Evolutionary conservation across 139 green algal genomes (phyloP).

Genomic region (Choricystis sp.): DNA sequence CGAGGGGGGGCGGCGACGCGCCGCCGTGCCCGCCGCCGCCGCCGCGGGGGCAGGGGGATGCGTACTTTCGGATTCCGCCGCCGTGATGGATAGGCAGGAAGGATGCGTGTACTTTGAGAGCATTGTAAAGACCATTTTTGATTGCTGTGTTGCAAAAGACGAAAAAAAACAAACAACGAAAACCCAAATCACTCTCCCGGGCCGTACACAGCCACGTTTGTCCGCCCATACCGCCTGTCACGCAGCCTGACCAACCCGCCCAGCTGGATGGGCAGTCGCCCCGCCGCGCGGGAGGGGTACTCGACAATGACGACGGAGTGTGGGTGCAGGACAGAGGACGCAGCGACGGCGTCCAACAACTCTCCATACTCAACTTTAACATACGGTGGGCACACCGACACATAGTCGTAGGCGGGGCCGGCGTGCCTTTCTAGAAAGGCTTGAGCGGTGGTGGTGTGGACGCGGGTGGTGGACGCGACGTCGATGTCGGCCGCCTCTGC

Average conservation of each 20-base stretch:
- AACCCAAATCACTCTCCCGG: too few relatives aligned
- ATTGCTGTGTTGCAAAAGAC: too few relatives aligned
- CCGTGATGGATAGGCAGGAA: too few relatives aligned
- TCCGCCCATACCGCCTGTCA: slow-evolving; percentile 72
- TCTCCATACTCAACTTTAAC: slow-evolving; percentile 71
- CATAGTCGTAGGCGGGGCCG: slow-evolving; percentile 73
- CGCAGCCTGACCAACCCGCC: slow-evolving; percentile 40
- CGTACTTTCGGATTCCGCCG: too few relatives aligned
- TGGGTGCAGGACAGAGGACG: slow-evolving; percentile 43
- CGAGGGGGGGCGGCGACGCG: too few relatives aligned
- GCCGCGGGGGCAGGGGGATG: too few relatives aligned
- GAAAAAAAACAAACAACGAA: too few relatives aligned
- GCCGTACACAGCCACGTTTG: slow-evolving; percentile 63
- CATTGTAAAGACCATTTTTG: too few relatives aligned
- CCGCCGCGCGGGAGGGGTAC: slow-evolving; percentile 51
- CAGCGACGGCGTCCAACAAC: slow-evolving; percentile 58
- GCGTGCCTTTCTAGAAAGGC: slow-evolving; percentile 44
- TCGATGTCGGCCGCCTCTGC: slow-evolving; percentile 7
- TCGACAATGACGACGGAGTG: slow-evolving; percentile 61
- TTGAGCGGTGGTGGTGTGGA: slow-evolving; percentile 34
- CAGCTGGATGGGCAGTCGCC: slow-evolving; percentile 29
- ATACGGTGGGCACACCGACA: slow-evolving; percentile 86
- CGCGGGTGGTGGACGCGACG: neutral
- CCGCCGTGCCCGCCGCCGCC: too few relatives aligned
- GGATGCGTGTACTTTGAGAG: too few relatives aligned